phyloP scores from a whole-genome alignment of 2,329 filamentous ascomycete genomes.

The Pyricularia sp. region DNA sequence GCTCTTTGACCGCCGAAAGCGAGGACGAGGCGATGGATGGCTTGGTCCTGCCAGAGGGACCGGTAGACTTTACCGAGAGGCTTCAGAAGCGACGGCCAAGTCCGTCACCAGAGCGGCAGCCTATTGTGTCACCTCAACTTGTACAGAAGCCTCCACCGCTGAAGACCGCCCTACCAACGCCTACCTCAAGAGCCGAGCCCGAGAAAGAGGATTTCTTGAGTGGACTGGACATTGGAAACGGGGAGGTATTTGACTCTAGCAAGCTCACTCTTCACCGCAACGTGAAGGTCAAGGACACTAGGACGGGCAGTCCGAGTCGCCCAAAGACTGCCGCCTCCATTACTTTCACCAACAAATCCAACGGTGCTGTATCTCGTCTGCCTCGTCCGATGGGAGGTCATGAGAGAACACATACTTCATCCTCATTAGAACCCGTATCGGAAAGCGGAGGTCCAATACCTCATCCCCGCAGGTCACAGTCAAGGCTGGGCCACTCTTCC shows the following conservation, averaged over 20 bases:
- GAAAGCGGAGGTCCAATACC: conserved; percentile 70
- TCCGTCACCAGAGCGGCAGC: conserved; percentile 41
- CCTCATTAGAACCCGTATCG: conserved; percentile 83
- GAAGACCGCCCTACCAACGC: conserved; percentile 7
- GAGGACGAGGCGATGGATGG: conserved; percentile 90
- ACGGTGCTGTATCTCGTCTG: conserved; percentile 53
- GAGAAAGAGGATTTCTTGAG: conserved; percentile 73
- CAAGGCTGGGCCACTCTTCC: conserved; percentile 57
- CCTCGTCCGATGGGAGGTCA: conserved; percentile 63
- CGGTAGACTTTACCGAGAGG: conserved; percentile 72
- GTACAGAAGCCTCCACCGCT: conserved; percentile 9
- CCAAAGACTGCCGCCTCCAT: conserved; percentile 72
- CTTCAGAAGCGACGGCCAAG: conserved; percentile 62
- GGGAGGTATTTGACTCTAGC: conserved; percentile 68
- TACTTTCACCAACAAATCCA: conserved; percentile 80
- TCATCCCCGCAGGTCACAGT: conserved; percentile 53
- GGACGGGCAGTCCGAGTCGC: conserved; percentile 59
- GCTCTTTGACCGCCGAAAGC: conserved; percentile 83
- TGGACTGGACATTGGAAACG: conserved; percentile 79
- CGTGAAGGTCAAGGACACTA: conserved; percentile 71
- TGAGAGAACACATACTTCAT: conserved; percentile 57
- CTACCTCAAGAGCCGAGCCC: conserved; percentile 21
- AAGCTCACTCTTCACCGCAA: conserved; percentile 87
- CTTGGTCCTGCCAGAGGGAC: conserved; percentile 74
- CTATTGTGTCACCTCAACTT: conserved; percentile 5